Evolutionary conservation across 2,329 filamentous ascomycete genomes (phyloP).

Genomic region (Phialemonium atrogriseum): DNA sequence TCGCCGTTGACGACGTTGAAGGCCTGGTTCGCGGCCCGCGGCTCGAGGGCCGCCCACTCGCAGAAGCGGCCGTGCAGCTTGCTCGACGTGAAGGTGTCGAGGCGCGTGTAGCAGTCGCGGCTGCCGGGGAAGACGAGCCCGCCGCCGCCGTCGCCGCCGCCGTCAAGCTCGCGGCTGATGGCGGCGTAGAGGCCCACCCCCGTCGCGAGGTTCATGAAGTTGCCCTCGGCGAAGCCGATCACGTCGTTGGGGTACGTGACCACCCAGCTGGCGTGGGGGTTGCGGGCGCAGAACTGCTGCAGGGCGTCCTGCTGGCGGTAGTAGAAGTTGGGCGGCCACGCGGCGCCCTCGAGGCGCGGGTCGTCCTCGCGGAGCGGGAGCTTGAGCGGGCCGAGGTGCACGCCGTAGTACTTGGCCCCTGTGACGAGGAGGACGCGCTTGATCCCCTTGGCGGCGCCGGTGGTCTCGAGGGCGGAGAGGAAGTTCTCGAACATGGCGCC

Average conservation of each 20-base stretch:
- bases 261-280: slow-evolving; percentile 13
- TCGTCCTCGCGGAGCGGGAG: slow-evolving; percentile 39
- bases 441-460: slow-evolving; percentile 28
- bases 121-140: slow-evolving; percentile 25
- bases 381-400: slow-evolving; percentile 39
- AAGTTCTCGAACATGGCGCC: slow-evolving; percentile 39
- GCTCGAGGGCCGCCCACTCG: slow-evolving; percentile 22
- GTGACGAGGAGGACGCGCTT: slow-evolving; percentile 40
- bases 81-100: slow-evolving; percentile 24
- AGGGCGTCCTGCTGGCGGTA: slow-evolving; percentile 40
- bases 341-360: slow-evolving; percentile 29
- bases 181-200: slow-evolving; percentile 30
- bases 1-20: slow-evolving; percentile 35
- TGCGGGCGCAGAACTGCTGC: slow-evolving; percentile 13
- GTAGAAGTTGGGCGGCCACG: slow-evolving; percentile 39
- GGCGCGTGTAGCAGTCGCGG: slow-evolving; percentile 22
- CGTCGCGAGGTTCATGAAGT: slow-evolving; percentile 31
- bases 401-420: slow-evolving; percentile 43
- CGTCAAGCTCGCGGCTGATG: slow-evolving; percentile 24
- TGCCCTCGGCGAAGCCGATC: slow-evolving; percentile 22
- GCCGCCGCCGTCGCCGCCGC: no score
- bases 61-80: slow-evolving; percentile 25
- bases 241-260: slow-evolving; percentile 26
- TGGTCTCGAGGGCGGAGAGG: slow-evolving; percentile 32
- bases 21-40: slow-evolving; percentile 25